phyloP scores from a whole-genome alignment of 2,329 filamentous ascomycete species.

The Beauveria bassiana region DNA sequence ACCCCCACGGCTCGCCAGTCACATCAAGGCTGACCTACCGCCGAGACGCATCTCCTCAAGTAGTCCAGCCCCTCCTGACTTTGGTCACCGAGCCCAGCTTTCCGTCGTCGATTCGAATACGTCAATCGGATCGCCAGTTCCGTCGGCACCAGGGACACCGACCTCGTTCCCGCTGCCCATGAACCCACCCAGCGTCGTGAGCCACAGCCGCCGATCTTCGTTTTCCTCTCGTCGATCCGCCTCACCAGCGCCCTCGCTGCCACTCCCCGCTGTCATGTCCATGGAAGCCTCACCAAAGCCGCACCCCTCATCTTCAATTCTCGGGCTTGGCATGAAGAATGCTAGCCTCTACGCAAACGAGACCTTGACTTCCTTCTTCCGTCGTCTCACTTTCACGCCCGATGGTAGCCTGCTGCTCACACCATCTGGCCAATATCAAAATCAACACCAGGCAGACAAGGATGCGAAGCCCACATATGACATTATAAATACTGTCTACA shows the following conservation, averaged over 20 bases:
- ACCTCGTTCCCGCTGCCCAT: slow-evolving; percentile 84
- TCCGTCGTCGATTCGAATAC: slow-evolving; percentile 43
- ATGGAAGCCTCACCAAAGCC: slow-evolving; percentile 84
- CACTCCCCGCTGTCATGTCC: slow-evolving; percentile 89
- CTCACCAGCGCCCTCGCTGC: slow-evolving; percentile 88
- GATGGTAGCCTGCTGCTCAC: slow-evolving; percentile 92
- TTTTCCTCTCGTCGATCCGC: slow-evolving; percentile 83
- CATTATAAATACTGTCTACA: slow-evolving; percentile 94
- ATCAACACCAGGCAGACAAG: slow-evolving; percentile 56
- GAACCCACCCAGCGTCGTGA: slow-evolving; percentile 86
- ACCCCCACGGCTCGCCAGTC: slow-evolving; percentile 73
- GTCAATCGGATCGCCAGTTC: slow-evolving; percentile 70
- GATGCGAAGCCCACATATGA: slow-evolving; percentile 74
- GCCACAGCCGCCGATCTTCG: slow-evolving; percentile 88
- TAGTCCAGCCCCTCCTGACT: slow-evolving; percentile 85
- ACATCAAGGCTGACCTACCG: slow-evolving; percentile 79
- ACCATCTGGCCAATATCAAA: slow-evolving; percentile 91
- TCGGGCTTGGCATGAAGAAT: slow-evolving; percentile 64
- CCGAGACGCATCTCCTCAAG: slow-evolving; percentile 81
- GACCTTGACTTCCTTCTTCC: slow-evolving; percentile 93
- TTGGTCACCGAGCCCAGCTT: slow-evolving; percentile 59
- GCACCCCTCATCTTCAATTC: slow-evolving; percentile 44
- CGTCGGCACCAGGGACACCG: slow-evolving; percentile 89
- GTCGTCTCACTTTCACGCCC: slow-evolving; percentile 85
- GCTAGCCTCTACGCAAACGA: slow-evolving; percentile 93